Evolutionary conservation across 257 asterid genomes (phyloP).

Genomic region (Nicotiana attenuata): DNA sequence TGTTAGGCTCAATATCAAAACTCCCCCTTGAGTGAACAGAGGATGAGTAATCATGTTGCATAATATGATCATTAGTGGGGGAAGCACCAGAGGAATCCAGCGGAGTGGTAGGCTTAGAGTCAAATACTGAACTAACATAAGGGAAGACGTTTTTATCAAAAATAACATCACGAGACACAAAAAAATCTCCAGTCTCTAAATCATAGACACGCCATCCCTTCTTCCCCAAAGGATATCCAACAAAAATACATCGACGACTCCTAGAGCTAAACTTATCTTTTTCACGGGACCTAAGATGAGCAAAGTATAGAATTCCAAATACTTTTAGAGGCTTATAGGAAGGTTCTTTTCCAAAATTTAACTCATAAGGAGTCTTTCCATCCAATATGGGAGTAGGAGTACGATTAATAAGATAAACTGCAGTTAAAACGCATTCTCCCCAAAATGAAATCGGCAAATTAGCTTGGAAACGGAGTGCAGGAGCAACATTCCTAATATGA

Average conservation of each 20-base stretch:
- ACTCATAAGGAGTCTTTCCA: background rate
- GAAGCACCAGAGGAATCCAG: background rate
- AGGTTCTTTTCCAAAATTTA: background rate
- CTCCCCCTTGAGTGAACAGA: background rate
- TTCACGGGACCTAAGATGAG: background rate
- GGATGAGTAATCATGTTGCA: background rate
- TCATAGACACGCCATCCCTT: background rate
- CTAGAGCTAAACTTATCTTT: background rate
- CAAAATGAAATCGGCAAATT: background rate
- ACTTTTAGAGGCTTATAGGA: no score
- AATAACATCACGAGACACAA: background rate
- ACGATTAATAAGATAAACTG: background rate
- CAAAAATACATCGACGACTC: background rate
- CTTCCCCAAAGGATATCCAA: background rate
- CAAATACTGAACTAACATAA: background rate
- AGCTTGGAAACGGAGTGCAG: background rate
- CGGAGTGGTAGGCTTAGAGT: background rate
- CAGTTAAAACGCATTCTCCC: background rate
- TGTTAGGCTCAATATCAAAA: background rate
- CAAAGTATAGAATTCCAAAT: background rate
- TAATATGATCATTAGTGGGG: background rate
- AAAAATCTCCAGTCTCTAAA: background rate
- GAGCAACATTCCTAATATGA: background rate
- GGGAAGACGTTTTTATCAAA: background rate
- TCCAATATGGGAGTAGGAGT: background rate